Conservation (phyloP, 2,329 filamentous ascomycete genomes). For the Elsinoe batatas region DNA sequence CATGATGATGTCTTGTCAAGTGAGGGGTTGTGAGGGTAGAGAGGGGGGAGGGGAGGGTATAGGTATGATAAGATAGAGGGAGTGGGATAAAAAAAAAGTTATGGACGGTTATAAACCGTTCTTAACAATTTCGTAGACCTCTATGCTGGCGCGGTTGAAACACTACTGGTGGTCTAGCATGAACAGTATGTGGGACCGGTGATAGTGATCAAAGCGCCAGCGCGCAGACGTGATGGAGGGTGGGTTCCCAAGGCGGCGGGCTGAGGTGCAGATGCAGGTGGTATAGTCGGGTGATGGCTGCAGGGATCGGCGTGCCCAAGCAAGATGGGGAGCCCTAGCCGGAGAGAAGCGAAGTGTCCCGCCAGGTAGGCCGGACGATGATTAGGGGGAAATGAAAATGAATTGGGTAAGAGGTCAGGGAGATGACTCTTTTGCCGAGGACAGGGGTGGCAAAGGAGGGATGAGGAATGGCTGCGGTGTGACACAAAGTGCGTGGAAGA, state of each 20-base stretch:
- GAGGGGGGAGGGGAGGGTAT: background rate
- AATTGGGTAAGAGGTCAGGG: background rate
- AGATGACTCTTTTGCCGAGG: background rate
- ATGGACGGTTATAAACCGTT: slow-evolving; percentile 4
- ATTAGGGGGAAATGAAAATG: background rate
- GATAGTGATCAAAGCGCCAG: slow-evolving; percentile 6
- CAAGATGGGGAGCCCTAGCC: background rate
- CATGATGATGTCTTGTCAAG: slow-evolving; percentile 5
- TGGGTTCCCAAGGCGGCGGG: background rate
- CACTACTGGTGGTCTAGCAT: background rate
- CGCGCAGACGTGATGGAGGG: background rate
- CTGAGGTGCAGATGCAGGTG: slow-evolving; percentile 7
- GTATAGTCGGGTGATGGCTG: slow-evolving; percentile 9
- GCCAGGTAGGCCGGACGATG: background rate
- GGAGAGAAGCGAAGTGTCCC: background rate
- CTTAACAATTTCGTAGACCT: background rate
- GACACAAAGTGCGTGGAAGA: background rate
- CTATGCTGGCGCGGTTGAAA: background rate
- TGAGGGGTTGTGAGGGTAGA: slow-evolving; percentile 6
- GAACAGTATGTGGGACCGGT: slow-evolving; percentile 5
- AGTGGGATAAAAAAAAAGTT: slow-evolving; percentile 2
- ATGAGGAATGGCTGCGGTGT: background rate
- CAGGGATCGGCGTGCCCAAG: background rate
- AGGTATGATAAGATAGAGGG: slow-evolving; percentile 1
- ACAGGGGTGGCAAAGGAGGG: background rate